phyloP scores from a whole-genome alignment of 208 protist genomes.

The Kentomonas sorsogonicus region DNA sequence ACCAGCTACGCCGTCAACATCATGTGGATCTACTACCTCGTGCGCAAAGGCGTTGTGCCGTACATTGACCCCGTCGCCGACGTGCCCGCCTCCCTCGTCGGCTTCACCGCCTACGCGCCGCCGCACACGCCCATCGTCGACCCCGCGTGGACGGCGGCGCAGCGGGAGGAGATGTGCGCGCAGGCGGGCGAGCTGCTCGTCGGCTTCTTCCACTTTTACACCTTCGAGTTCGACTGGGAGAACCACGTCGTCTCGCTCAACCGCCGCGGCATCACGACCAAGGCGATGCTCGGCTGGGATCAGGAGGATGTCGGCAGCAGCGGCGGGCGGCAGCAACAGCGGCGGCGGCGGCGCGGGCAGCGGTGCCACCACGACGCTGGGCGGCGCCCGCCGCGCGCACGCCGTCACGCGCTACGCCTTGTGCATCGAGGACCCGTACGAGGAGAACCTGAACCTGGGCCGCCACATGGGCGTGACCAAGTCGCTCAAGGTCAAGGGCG shows the following conservation, averaged over 20 bases:
- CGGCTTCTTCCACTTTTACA: constrained; percentile 90
- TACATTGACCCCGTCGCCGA: constrained; percentile 74
- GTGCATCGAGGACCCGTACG: constrained; percentile 90
- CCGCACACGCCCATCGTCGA: constrained; percentile 61
- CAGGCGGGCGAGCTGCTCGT: constrained; percentile 75
- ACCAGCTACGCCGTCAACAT: constrained; percentile 90
- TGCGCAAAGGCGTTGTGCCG: constrained; percentile 59
- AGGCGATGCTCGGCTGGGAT: constrained; percentile 72
- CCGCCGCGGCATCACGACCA: constrained; percentile 64
- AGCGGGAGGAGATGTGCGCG: constrained; percentile 25
- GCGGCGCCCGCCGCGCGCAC: constrained; percentile 17
- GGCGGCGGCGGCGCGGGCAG: too few relatives aligned
- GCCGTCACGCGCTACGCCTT: constrained; percentile 62
- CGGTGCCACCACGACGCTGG: too few relatives aligned
- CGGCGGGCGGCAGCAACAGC: background rate
- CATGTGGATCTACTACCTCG: constrained; percentile 91
- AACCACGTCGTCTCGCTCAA: constrained; percentile 86
- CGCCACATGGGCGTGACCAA: constrained; percentile 86
- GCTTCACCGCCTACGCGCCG: constrained; percentile 29
- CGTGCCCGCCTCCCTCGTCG: constrained; percentile 52
- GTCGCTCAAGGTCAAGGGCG: constrained; percentile 70
- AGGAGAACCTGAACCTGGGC: constrained; percentile 81
- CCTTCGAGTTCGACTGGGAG: constrained; percentile 85
- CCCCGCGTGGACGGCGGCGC: constrained; percentile 16
- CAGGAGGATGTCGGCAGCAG: constrained; percentile 39